Conservation (phyloP, 495 filamentous ascomycete species). For the Annulohypoxylon maeteangense region DNA sequence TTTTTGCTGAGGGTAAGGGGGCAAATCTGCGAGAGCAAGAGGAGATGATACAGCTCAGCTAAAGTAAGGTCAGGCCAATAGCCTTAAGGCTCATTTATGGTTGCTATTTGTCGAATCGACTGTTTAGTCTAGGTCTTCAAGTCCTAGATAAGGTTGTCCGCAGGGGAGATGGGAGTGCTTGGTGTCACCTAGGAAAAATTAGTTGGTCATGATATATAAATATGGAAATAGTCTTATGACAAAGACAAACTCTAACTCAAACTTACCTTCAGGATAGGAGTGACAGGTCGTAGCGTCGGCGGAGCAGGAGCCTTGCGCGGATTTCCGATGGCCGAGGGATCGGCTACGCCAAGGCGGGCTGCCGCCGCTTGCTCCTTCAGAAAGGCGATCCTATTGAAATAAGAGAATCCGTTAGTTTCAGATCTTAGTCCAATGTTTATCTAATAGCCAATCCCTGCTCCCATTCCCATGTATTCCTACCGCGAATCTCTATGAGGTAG, state of each 20-base stretch:
- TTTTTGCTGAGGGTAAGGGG: neutral
- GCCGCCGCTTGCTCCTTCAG: constrained; percentile 58
- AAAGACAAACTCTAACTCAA: constrained; percentile 4
- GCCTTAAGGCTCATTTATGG: no score
- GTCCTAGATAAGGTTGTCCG: constrained; percentile 39
- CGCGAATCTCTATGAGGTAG: neutral
- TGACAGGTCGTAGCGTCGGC: constrained; percentile 27
- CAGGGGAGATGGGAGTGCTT: constrained; percentile 35
- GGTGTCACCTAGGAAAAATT: constrained; percentile 18
- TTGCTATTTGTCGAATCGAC: no score
- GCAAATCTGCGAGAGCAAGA: neutral
- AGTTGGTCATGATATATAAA: neutral
- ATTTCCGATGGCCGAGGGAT: constrained; percentile 32
- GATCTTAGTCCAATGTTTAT: neutral
- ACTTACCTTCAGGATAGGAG: constrained; percentile 39
- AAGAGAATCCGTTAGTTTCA: constrained; percentile 8
- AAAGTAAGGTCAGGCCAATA: neutral
- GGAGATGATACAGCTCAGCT: neutral
- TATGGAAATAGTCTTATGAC: neutral
- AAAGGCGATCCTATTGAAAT: constrained; percentile 42
- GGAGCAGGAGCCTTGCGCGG: constrained; percentile 45
- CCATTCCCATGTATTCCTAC: neutral
- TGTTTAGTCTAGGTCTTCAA: neutral
- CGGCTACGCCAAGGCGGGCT: constrained; percentile 47
- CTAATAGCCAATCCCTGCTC: neutral